Evolutionary conservation across 129 eudicot genomes (phyloP), one percentile per base, ranked within the genome.

Genomic region (Lactuca saligna): DNA sequence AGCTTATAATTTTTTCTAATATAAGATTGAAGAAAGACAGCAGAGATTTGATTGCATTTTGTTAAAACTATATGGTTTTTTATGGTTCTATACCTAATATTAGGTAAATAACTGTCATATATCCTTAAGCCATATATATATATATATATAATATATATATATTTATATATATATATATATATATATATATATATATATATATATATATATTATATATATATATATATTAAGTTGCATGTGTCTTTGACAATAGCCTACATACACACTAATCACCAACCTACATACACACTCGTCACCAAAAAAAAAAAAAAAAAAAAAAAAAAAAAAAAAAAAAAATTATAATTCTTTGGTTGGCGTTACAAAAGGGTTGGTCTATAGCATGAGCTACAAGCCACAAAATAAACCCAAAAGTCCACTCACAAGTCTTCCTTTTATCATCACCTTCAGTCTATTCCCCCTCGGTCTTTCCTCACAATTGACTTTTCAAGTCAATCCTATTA

Each of bases 341-440:
- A 11, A 42, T 65, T 61, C 57, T n/a, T 25, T 48, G 57, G 38
- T 17, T 66, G 66, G 79, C 64, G 64, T 61, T 72, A 69, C 70
- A 61, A 74, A 81, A 55, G 84, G 74, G 82, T 64, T 53, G 57
- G 80, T 66, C 66, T 49, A 70, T 68, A 17, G 77, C 83, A 79
- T 70, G 25, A 76, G 79, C 67, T 35, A 46, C 25, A 51, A 63
- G 57, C 73, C 61, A 66, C 29, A 53, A 66, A 73, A 55, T 17
- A 17, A 42, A 54, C 42, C 37, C 85, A 73, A 61, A 82, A 80
- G 86, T 85, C 86, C 73, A 72, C 78, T 34, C 60, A 49, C 31
- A 49, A 72, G 78, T 76, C 74, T 61, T 71, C 75, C 25, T 33
- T 53, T 60, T 65, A 70, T 64, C 49, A 60, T 61, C 20, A 53